A percentile compares a stretch with the other conserved stretches of the same genome.
Conservation (phyloP, 2,329 filamentous ascomycete genomes). For the Colletotrichum cereale region DNA sequence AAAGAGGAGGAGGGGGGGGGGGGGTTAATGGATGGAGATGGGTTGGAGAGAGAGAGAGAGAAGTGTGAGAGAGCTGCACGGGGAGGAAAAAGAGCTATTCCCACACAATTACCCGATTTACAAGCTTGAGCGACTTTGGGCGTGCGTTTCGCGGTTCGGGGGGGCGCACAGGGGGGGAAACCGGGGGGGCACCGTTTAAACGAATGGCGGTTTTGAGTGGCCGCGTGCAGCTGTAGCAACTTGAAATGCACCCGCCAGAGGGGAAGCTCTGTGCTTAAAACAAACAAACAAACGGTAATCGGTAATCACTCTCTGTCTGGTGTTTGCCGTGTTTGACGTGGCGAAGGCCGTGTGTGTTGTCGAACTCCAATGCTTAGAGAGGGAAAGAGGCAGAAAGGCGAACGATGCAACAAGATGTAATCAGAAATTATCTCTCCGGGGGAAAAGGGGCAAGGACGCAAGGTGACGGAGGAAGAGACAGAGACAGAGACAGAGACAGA, state of each 20-base stretch:
- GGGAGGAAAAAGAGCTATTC: conserved; percentile 7
- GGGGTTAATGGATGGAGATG: no score
- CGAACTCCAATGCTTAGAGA: neutral
- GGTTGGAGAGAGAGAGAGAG: neutral
- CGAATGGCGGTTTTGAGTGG: conserved; percentile 30
- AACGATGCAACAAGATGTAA: neutral
- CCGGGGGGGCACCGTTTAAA: conserved; percentile 15
- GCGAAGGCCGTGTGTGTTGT: neutral
- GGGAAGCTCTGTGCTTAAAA: conserved; percentile 4
- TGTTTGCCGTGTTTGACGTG: neutral
- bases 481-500: no score
- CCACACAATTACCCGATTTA: conserved; percentile 10
- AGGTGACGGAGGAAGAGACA: no score
- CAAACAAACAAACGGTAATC: conserved; percentile 7
- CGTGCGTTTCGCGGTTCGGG: conserved; percentile 29
- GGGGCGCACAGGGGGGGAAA: neutral
- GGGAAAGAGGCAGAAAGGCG: neutral
- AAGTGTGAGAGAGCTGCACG: neutral
- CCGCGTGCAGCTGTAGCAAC: conserved; percentile 41
- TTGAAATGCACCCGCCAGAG: conserved; percentile 9
- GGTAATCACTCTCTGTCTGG: neutral
- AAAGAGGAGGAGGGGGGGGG: no score
- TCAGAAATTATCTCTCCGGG: neutral
- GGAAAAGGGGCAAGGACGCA: neutral
- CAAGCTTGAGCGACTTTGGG: conserved; percentile 8